A percentile compares a stretch with the other conserved stretches of the same genome.
Conservation (phyloP, 768 basidiomycete genomes). For the Daedalea quercina region DNA sequence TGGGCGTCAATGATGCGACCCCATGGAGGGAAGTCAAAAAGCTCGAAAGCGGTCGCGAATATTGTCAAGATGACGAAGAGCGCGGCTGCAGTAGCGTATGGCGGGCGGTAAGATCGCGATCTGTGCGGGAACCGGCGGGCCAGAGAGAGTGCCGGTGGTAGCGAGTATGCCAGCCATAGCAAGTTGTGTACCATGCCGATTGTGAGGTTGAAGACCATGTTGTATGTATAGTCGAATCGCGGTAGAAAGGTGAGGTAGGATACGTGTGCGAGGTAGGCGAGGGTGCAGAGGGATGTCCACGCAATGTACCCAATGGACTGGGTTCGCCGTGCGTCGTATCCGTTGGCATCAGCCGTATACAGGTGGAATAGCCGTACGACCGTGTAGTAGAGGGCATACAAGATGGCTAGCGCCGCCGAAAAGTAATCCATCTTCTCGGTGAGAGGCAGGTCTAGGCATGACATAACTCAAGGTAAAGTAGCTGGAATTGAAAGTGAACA, state of each 20-base stretch:
- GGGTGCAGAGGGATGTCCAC: constrained; percentile 48
- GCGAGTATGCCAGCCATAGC: constrained; percentile 73
- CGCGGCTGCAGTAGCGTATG: constrained; percentile 45
- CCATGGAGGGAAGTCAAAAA: constrained; percentile 88
- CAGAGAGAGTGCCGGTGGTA: constrained; percentile 40
- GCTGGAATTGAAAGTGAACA: constrained; percentile 2
- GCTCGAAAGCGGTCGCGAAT: constrained; percentile 69
- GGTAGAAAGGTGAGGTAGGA: constrained; percentile 71
- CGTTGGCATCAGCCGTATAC: constrained; percentile 36
- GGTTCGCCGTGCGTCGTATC: constrained; percentile 18
- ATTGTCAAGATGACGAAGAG: constrained; percentile 66
- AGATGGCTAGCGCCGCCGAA: constrained; percentile 80
- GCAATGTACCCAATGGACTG: neutral
- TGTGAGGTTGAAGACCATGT: constrained; percentile 76
- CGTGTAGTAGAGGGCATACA: constrained; percentile 75
- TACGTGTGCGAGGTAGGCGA: constrained; percentile 63
- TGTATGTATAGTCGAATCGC: constrained; percentile 91
- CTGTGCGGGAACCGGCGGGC: constrained; percentile 49
- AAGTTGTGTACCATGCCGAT: constrained; percentile 75
- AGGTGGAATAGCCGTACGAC: constrained; percentile 72
- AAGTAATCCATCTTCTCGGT: constrained; percentile 97
- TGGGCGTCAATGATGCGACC: constrained; percentile 81
- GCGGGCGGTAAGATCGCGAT: constrained; percentile 52
- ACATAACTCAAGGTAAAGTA: neutral
- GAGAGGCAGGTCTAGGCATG: constrained; percentile 54